Base-by-base conservation (phyloP, 495 filamentous ascomycete genomes). In the Penicillium mononematosum region DNA sequence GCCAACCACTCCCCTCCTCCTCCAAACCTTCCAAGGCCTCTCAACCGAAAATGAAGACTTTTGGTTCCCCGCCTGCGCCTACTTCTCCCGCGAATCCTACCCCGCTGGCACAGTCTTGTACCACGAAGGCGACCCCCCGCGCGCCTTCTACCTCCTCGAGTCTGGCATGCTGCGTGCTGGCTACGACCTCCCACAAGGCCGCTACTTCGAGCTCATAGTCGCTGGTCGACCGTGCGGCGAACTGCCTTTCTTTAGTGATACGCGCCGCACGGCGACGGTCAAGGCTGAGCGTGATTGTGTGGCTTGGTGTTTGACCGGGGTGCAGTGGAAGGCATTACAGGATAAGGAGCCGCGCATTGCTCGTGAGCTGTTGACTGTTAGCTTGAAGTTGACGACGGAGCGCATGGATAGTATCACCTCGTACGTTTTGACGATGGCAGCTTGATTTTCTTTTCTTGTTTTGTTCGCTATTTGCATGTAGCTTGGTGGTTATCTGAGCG, bases 201-300 rank as follows among this genome's bases (percentile, higher is more conserved):
- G 82, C 60, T 89, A 91, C 63, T 92, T 85, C 46, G 94, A 98
- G 67, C 87, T 90, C 58, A 96, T 98, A 42, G 89, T 97, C 3
- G 91, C 91, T 8, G 94, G 94, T 22, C 92, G 93, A 24, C 96
- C 94, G 10, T 97, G 93, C 65, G 94, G 94, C 25, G 94, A 98
- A 72, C 72, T 98, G 51, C 94, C 94, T 0, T 98, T 98, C 76
- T 98, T 98, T 72, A 88, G 86, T 16, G 88, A 91, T 64, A 96
- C 92, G 0, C 81, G 83, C 27, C 81, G 94, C 38, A 97, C 91
- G 6, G 90, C 90, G 17, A 96, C 90, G 2, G 91, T 96, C 24
- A 78, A 84, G 53, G 87, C 88, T 0, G 92, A 97, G 65, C 84
- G 86, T 46, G 84, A 92, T 59, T 87, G 85, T 55, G 85, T 93